A percentile compares a stretch with the other conserved stretches of the same genome.
These are phyloP conservation scores for Hypoxylon rubiginosum DNA, from an alignment of 2,329 filamentous ascomycete genomes.

Conservation along the genomic window DNA sequence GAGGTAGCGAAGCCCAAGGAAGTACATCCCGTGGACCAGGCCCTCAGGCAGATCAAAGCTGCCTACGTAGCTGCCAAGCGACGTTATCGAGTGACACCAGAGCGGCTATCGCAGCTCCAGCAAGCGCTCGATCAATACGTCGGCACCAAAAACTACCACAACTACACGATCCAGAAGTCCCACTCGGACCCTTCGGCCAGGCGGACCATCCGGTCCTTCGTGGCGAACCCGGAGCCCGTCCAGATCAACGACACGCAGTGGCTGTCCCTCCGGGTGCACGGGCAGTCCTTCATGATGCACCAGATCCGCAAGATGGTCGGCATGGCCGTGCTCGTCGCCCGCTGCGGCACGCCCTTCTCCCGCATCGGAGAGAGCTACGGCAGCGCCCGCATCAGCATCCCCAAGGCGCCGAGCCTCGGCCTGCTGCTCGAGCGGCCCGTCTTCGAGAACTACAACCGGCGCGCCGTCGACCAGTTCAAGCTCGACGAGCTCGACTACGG, in stretches of 20 bases:
- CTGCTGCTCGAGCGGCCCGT: conserved; percentile 91
- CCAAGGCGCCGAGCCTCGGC: conserved; percentile 92
- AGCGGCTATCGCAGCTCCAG: conserved; percentile 81
- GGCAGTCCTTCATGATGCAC: conserved; percentile 99
- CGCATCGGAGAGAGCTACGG: conserved; percentile 83
- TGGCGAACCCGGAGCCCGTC: conserved; percentile 80
- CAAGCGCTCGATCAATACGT: conserved; percentile 79
- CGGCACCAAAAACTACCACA: conserved; percentile 94
- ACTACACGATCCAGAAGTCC: conserved; percentile 94
- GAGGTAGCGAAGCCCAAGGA: conserved; percentile 55
- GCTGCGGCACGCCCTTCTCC: conserved; percentile 81
- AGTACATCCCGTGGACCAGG: conserved; percentile 69
- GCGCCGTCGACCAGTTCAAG: conserved; percentile 72
- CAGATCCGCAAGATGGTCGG: conserved; percentile 99
- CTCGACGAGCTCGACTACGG: conserved; percentile 82
- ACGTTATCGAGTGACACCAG: conserved; percentile 81
- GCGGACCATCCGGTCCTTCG: conserved; percentile 92
- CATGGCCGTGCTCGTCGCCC: conserved; percentile 86
- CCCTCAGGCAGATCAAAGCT: conserved; percentile 80
- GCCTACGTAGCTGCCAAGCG: conserved; percentile 87
- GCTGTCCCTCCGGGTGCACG: conserved; percentile 95
- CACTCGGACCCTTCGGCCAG: conserved; percentile 86
- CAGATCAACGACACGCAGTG: conserved; percentile 94
- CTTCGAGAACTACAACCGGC: conserved; percentile 88
- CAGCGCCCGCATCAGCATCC: conserved; percentile 82